Evolutionary conservation across 371 early-diverging fungal genomes (phyloP).

Genomic region (Mucor ambiguus): DNA sequence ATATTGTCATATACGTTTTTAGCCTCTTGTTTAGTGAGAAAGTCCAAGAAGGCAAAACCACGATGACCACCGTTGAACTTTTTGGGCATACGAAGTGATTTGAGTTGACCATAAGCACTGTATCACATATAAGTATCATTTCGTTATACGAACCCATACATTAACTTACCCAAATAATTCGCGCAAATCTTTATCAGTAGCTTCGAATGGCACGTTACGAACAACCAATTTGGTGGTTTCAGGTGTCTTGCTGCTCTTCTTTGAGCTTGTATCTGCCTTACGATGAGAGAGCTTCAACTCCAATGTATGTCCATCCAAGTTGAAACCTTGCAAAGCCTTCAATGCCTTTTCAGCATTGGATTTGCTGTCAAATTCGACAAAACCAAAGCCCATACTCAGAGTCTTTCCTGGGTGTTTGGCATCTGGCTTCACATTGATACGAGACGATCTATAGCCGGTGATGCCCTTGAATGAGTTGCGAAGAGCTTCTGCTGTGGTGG

Average conservation of each 20-base stretch:
- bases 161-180: slow-evolving; percentile 80
- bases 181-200: slow-evolving; percentile 92
- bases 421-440: slow-evolving; percentile 81
- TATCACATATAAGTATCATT: not conserved
- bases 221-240: slow-evolving; percentile 88
- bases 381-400: slow-evolving; percentile 97
- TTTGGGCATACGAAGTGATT: slow-evolving; percentile 94
- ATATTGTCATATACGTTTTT: slow-evolving; percentile 88
- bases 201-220: slow-evolving; percentile 99
- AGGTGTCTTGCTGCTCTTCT: slow-evolving; percentile 34
- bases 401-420: slow-evolving; percentile 73
- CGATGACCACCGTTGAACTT: slow-evolving; percentile 95
- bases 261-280: slow-evolving; percentile 35
- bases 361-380: slow-evolving; percentile 85
- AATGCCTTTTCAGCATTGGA: slow-evolving; percentile 83
- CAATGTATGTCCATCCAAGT: slow-evolving; percentile 85
- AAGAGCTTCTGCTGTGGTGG: slow-evolving; percentile 79
- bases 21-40: slow-evolving; percentile 93
- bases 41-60: slow-evolving; percentile 99
- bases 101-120: slow-evolving; percentile 90
- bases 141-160: not conserved
- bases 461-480: slow-evolving; percentile 69
- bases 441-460: slow-evolving; percentile 76
- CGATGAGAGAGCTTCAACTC: slow-evolving; percentile 86
- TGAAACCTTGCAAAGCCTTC: slow-evolving; percentile 80